These are phyloP conservation scores for Phialemoniopsis sp. DNA, from an alignment of 2,329 filamentous ascomycete genomes.

Conservation along the genomic window DNA sequence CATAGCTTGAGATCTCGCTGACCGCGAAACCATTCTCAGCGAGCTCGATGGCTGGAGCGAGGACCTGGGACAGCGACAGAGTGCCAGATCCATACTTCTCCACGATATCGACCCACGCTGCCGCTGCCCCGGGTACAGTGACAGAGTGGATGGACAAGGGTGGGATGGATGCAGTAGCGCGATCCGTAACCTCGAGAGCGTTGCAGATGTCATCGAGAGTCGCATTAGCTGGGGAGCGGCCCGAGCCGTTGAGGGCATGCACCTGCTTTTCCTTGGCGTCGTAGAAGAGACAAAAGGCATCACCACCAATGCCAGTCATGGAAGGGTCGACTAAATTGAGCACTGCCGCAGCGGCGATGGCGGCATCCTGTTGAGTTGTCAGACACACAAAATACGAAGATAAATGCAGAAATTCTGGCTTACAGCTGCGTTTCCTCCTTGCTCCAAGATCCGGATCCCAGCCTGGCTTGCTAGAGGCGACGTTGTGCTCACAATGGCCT, in stretches of 20 bases:
- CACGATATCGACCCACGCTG: conserved; percentile 84
- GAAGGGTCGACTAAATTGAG: conserved; percentile 88
- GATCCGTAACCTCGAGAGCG: conserved; percentile 61
- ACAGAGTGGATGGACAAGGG: conserved; percentile 71
- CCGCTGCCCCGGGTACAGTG: conserved; percentile 59
- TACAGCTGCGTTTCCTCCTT: conserved; percentile 89
- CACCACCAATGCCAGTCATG: conserved; percentile 88
- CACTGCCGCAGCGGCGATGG: conserved; percentile 81
- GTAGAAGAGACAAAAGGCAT: conserved; percentile 92
- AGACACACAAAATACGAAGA: not conserved
- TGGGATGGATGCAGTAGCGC: conserved; percentile 52
- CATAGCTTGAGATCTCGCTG: conserved; percentile 66
- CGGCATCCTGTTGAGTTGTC: conserved; percentile 65
- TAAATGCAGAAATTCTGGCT: conserved; percentile 23
- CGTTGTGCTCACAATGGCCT: conserved; percentile 83
- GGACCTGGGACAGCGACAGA: conserved; percentile 66
- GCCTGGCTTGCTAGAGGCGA: conserved; percentile 85
- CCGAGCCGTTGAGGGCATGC: conserved; percentile 85
- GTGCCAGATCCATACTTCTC: conserved; percentile 84
- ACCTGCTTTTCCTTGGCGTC: conserved; percentile 76
- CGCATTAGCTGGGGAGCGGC: conserved; percentile 66
- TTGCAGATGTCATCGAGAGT: conserved; percentile 66
- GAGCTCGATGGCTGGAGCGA: conserved; percentile 76
- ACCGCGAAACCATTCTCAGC: conserved; percentile 86
- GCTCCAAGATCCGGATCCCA: conserved; percentile 72